Conservation (phyloP, 306 rosid genomes). For the Morella rubra region DNA sequence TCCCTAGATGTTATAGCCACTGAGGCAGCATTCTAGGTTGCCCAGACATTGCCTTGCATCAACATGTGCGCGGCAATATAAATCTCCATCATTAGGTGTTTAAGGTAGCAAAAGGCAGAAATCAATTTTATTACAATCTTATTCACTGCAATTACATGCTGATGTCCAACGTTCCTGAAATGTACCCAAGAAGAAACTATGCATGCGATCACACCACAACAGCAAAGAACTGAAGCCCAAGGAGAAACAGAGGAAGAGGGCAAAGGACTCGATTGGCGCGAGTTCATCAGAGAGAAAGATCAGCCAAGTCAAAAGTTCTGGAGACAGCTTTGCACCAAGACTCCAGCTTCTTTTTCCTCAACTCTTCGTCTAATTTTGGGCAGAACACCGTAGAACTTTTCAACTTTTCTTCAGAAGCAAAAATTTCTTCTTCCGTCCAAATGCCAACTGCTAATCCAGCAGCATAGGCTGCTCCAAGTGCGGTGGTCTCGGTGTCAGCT, state of each 20-base stretch:
- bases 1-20: not conserved
- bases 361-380: slow-evolving; percentile 44
- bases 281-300: slow-evolving; percentile 56
- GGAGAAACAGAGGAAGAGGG: not conserved
- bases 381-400: slow-evolving; percentile 43
- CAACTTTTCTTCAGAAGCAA: slow-evolving; percentile 42
- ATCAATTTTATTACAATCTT: not conserved
- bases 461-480: slow-evolving; percentile 95
- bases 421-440: slow-evolving; percentile 66
- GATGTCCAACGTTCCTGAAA: not conserved
- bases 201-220: not conserved
- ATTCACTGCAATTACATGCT: not conserved
- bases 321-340: slow-evolving; percentile 87
- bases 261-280: not conserved
- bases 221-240: not conserved
- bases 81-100: not conserved
- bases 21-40: no score
- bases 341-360: slow-evolving; percentile 67
- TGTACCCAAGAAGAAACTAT: not conserved
- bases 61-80: not conserved
- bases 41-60: not conserved
- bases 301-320: slow-evolving; percentile 81
- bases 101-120: not conserved
- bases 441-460: slow-evolving; percentile 88
- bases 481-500: slow-evolving; percentile 84